These are phyloP conservation scores for Withania somnifera DNA, from an alignment of 305 asterid species.

Conservation along the genomic window DNA sequence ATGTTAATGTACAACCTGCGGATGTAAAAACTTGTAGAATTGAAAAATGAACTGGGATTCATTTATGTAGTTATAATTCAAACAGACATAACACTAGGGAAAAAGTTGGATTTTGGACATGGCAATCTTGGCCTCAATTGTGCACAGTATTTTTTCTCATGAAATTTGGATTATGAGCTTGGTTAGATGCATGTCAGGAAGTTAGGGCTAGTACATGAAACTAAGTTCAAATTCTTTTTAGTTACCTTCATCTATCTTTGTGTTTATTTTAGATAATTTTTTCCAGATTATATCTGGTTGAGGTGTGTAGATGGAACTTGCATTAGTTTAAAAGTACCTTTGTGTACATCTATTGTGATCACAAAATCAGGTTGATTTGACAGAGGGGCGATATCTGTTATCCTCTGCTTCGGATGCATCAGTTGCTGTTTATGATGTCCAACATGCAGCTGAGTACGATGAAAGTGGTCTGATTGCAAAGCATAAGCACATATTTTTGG, in stretches of 20 bases:
- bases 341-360: conserved; percentile 41
- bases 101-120: not conserved
- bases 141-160: not conserved
- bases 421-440: conserved; percentile 76
- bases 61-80: not conserved
- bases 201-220: not conserved
- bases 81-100: not conserved
- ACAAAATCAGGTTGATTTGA: conserved; percentile 95
- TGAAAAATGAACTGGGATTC: not conserved
- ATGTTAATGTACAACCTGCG: not conserved
- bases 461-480: conserved; percentile 58
- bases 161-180: not conserved
- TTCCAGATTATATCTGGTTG: not conserved
- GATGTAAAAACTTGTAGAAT: not conserved
- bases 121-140: not conserved
- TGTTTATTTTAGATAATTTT: not conserved
- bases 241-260: not conserved
- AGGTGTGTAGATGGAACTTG: conserved; percentile 5
- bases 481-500: conserved; percentile 51
- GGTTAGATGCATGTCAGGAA: not conserved
- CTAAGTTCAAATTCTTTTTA: not conserved
- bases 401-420: conserved; percentile 93
- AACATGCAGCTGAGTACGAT: conserved; percentile 50
- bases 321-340: conserved; percentile 16
- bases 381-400: conserved; percentile 84